A percentile compares a stretch with the other conserved stretches of the same genome.
phyloP scores from a whole-genome alignment of 2,329 filamentous ascomycete genomes.

The Cladorrhinum sp. region DNA sequence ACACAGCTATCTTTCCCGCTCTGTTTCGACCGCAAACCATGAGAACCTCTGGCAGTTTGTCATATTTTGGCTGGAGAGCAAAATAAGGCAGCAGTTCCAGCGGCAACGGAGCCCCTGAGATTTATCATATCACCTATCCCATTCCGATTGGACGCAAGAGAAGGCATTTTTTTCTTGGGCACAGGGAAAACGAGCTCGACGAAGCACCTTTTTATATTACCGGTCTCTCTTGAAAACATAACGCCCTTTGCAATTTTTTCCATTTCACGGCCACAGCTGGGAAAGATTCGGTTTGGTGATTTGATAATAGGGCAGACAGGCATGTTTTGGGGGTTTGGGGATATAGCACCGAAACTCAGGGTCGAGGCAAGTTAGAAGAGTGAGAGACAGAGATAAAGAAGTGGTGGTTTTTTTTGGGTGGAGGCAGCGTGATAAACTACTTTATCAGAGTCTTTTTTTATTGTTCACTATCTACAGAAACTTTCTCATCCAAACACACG shows the following conservation, averaged over 20 bases:
- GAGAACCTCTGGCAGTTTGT: constrained; percentile 5
- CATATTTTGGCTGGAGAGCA: not conserved
- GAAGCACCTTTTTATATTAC: not conserved
- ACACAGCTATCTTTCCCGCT: not conserved
- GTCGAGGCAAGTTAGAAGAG: not conserved
- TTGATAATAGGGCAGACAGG: not conserved
- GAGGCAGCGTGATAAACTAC: not conserved
- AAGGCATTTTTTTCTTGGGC: not conserved
- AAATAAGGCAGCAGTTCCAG: not conserved
- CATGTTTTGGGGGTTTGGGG: not conserved
- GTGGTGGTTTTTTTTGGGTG: not conserved
- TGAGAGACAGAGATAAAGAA: not conserved
- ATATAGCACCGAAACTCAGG: not conserved
- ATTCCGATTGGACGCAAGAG: not conserved
- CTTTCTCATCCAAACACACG: not conserved
- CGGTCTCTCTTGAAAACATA: not conserved
- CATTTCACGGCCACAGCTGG: not conserved
- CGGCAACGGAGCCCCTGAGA: not conserved
- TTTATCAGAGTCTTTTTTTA: not conserved
- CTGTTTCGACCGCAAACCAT: not conserved
- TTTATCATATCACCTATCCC: constrained; percentile 1
- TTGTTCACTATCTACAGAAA: not conserved
- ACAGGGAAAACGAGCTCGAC: not conserved
- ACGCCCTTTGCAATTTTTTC: not conserved
- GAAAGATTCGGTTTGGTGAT: not conserved